phyloP scores from a whole-genome alignment of 495 filamentous ascomycete genomes.

The Penicillium argentinense region DNA sequence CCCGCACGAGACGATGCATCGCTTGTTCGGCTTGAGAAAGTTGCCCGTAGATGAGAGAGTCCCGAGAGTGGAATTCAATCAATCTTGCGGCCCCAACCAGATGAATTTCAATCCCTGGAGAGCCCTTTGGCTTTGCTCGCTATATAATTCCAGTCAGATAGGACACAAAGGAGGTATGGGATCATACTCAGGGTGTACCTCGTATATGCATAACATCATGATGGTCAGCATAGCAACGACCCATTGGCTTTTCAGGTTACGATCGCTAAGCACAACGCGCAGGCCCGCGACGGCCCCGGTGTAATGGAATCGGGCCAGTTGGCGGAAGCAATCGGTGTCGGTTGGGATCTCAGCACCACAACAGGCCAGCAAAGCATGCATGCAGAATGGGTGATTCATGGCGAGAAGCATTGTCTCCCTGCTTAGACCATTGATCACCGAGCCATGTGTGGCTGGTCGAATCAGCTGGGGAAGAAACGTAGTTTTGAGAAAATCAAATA shows the following conservation, averaged over 20 bases:
- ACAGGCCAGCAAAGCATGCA: slow-evolving; percentile 26
- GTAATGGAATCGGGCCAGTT: slow-evolving; percentile 15
- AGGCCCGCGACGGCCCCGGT: slow-evolving; percentile 12
- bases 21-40: background rate
- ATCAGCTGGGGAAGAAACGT: slow-evolving; percentile 22
- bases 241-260: background rate
- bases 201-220: slow-evolving; percentile 26
- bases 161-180: no score
- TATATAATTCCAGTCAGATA: background rate
- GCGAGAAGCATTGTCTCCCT: slow-evolving; percentile 15
- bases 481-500: slow-evolving; percentile 18
- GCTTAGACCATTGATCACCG: slow-evolving; percentile 10
- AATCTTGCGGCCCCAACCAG: slow-evolving; percentile 20
- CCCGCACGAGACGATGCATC: slow-evolving; percentile 18
- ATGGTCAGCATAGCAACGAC: slow-evolving; percentile 13
- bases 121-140: slow-evolving; percentile 16
- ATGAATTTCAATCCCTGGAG: slow-evolving; percentile 17
- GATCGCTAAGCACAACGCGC: slow-evolving; percentile 2
- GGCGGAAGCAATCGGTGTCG: slow-evolving; percentile 2
- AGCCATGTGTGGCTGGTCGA: slow-evolving; percentile 8
- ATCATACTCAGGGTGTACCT: no score
- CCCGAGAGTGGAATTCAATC: slow-evolving; percentile 10
- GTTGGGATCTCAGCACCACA: slow-evolving; percentile 21
- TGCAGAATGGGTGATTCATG: slow-evolving; percentile 11
- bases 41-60: background rate